Conservation (phyloP, 352 stramenopile species). For the Phytophthora megakarya region DNA sequence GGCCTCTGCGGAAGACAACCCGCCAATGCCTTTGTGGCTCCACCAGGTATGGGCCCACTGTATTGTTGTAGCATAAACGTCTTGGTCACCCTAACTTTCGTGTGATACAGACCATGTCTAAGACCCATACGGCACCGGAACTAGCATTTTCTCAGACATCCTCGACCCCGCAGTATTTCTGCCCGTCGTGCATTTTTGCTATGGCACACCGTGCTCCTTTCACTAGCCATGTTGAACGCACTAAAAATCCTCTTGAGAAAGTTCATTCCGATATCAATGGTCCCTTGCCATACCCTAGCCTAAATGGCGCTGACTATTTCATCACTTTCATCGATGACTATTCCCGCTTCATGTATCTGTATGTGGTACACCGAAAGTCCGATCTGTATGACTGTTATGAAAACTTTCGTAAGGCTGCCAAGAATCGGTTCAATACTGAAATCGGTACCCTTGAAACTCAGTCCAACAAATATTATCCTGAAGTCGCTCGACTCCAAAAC, state of each 20-base stretch:
- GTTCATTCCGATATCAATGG: conserved; percentile 4
- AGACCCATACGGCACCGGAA: conserved; percentile 1
- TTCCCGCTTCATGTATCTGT: conserved; percentile 8
- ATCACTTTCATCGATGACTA: conserved; percentile 14
- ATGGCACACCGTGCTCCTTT: conserved; percentile 14
- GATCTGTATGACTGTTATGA: background rate
- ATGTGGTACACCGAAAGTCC: background rate
- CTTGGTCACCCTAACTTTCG: conserved; percentile 17
- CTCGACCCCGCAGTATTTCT: conserved; percentile 3
- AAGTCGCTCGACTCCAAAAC: background rate
- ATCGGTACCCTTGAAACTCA: background rate
- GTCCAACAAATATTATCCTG: background rate
- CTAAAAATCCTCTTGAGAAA: conserved; percentile 1
- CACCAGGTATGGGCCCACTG: conserved; percentile 16
- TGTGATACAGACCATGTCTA: conserved; percentile 16
- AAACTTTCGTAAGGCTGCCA: background rate
- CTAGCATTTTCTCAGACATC: conserved; percentile 10
- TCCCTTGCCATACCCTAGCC: conserved; percentile 12
- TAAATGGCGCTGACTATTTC: conserved; percentile 9
- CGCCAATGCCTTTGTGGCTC: conserved; percentile 8
- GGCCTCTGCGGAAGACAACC: background rate
- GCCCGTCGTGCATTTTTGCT: conserved; percentile 11
- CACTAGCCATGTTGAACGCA: conserved; percentile 10
- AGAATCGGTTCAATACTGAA: background rate
- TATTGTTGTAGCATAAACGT: conserved; percentile 10